Base-by-base conservation (phyloP, 2,329 filamentous ascomycete species). In the Aschersonia sp. region DNA sequence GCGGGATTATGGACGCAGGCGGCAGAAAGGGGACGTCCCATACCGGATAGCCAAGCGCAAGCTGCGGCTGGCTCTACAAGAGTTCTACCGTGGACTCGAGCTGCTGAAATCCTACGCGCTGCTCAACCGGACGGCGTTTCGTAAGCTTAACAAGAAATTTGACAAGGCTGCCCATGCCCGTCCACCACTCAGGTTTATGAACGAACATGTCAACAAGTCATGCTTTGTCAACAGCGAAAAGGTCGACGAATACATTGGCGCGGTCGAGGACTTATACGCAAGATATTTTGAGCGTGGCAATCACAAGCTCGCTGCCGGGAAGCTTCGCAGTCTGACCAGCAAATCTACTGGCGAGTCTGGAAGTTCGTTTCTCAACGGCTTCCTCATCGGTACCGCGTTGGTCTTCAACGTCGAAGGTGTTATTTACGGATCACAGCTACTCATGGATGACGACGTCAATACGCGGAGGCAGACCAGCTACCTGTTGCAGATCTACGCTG, bases 91-190 rank as follows among this genome's bases (percentile, higher is more conserved):
- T 28, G 84, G 86, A 1, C 73, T 98, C 10, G 92, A 98, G 61
- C 70, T 97, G 44, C 74, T 98, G 50, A 97, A 96, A 66, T 85
- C 87, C 0, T 98, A 94, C 58, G 84, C 89, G 1, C 69, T 94
- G 29, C 72, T 96, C 10, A 98, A 98, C 62, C 78, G 88, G 45
- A 95, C 88, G 0, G 92, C 89, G 0, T 97, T 97, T 59, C 82
- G 89, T 32, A 98, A 98, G 64, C 88, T 98, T 60, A 96, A 94
- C 67, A 98, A 98, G 65, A 98, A 98, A 65, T 97, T 94, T 61
- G 89, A 97, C 72, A 98, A 97, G 67, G 80, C 84, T 2, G 80
- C 89, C 49, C 79, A 89, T 56, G 83, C 88, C 41, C 77, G 84
- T 9, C 87, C 87, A 0, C 76, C 83, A 0, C 76, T 85, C 59